phyloP scores from a whole-genome alignment of 345 rosid genomes.

The Mercurialis annua region DNA sequence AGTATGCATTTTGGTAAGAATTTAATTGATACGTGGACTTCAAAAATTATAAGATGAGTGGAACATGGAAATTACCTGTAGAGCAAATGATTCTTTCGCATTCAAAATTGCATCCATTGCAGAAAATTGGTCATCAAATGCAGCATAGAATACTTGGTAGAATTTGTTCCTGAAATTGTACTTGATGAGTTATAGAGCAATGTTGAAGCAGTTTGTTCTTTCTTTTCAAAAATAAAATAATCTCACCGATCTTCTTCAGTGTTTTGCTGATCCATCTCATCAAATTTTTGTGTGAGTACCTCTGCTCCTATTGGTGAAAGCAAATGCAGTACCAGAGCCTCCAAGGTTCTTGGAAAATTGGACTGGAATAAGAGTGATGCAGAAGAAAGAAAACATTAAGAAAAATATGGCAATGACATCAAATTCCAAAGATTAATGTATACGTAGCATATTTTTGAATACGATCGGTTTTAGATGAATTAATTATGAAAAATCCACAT shows the following conservation, averaged over 20 bases:
- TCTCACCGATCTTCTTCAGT: conserved; percentile 58
- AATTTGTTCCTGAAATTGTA: conserved; percentile 62
- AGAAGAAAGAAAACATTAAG: conserved; percentile 19
- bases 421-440: neutral
- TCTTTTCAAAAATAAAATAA: conserved; percentile 1
- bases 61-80: conserved; percentile 43
- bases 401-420: neutral
- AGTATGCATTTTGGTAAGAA: neutral
- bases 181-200: conserved; percentile 14
- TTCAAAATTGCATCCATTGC: conserved; percentile 81
- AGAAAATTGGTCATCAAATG: conserved; percentile 77
- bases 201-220: conserved; percentile 14
- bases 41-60: conserved; percentile 5
- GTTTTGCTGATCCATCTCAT: conserved; percentile 60
- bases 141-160: conserved; percentile 66
- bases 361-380: conserved; percentile 46
- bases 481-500: conserved; percentile 14
- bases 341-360: conserved; percentile 83
- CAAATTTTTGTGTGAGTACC: conserved; percentile 75
- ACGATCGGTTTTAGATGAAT: neutral
- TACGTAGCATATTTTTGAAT: neutral
- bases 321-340: conserved; percentile 76
- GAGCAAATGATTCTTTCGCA: conserved; percentile 72
- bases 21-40: neutral
- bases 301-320: conserved; percentile 84